These are phyloP conservation scores for Clonostachys solani DNA, from an alignment of 2,329 filamentous ascomycete species.

Conservation along the genomic window DNA sequence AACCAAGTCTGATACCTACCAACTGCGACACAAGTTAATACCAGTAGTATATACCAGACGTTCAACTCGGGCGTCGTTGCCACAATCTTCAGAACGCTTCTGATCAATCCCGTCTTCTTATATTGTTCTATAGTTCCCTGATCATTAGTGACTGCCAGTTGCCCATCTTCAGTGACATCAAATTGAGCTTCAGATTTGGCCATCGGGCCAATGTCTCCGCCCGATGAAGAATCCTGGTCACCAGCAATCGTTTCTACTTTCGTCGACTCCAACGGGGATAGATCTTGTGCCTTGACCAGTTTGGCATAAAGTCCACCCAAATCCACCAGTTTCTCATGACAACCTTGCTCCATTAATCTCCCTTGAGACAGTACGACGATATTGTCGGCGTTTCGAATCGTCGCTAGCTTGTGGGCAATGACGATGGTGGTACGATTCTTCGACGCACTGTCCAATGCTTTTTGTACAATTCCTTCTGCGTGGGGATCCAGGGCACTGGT, in stretches of 20 bases:
- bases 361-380: slow-evolving; percentile 56
- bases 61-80: neutral
- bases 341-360: slow-evolving; percentile 46
- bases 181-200: too few relatives aligned
- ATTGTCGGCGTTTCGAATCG: slow-evolving; percentile 51
- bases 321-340: slow-evolving; percentile 4
- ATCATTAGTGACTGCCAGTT: too few relatives aligned
- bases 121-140: neutral
- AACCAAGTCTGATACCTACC: neutral
- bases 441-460: slow-evolving; percentile 45
- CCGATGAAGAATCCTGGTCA: too few relatives aligned
- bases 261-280: neutral
- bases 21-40: neutral
- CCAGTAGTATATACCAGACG: neutral
- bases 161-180: too few relatives aligned
- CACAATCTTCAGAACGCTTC: neutral
- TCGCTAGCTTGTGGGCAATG: slow-evolving; percentile 52
- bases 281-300: slow-evolving; percentile 11
- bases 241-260: too few relatives aligned
- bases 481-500: slow-evolving; percentile 43
- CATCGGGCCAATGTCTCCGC: too few relatives aligned
- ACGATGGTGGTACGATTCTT: slow-evolving; percentile 54
- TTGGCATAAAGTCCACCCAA: slow-evolving; percentile 7
- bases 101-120: too few relatives aligned
- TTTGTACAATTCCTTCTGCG: slow-evolving; percentile 39